Percentiles rank a stretch among this genome's conserved stretches.
These are phyloP conservation scores for Penicillium macrosclerotiorum DNA, from an alignment of 495 filamentous ascomycete species.

Conservation along the genomic window DNA sequence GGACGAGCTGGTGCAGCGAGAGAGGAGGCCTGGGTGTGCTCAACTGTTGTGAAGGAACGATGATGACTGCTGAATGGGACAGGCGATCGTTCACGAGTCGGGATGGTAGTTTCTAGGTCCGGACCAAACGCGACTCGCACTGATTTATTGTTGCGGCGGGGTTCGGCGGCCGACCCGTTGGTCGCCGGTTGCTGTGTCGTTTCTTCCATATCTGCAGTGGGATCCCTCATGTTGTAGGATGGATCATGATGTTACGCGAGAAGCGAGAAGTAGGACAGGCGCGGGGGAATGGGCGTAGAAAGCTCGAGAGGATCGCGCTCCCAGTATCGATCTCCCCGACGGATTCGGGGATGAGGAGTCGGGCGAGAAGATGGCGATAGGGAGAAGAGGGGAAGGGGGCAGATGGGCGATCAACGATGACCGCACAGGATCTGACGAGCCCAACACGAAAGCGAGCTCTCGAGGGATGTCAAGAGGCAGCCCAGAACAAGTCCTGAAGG, in stretches of 20 bases:
- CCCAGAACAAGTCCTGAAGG: constrained; percentile 1
- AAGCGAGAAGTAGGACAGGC: constrained; percentile 6
- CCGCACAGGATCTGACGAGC: background rate
- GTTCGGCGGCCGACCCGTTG: constrained; percentile 31
- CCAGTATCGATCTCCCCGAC: constrained; percentile 1
- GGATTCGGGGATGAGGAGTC: background rate
- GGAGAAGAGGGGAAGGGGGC: background rate
- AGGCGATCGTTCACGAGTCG: constrained; percentile 42
- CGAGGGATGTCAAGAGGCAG: background rate
- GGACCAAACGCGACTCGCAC: constrained; percentile 48
- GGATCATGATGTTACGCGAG: constrained; percentile 36
- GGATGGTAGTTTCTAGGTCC: constrained; percentile 42
- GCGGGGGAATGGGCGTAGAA: constrained; percentile 7
- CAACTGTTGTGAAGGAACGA: constrained; percentile 39
- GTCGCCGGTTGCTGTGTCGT: constrained; percentile 26
- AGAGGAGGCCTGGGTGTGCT: constrained; percentile 28
- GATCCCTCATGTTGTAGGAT: constrained; percentile 41
- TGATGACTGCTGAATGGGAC: constrained; percentile 36
- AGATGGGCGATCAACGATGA: background rate
- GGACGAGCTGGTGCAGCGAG: constrained; percentile 26
- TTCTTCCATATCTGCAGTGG: constrained; percentile 39
- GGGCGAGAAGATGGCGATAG: background rate
- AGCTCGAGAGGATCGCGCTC: constrained; percentile 10
- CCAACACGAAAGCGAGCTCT: background rate
- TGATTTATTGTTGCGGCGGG: constrained; percentile 38